Base-by-base conservation (phyloP, 2,329 filamentous ascomycete genomes). In the Aurifilum marmelostoma region DNA sequence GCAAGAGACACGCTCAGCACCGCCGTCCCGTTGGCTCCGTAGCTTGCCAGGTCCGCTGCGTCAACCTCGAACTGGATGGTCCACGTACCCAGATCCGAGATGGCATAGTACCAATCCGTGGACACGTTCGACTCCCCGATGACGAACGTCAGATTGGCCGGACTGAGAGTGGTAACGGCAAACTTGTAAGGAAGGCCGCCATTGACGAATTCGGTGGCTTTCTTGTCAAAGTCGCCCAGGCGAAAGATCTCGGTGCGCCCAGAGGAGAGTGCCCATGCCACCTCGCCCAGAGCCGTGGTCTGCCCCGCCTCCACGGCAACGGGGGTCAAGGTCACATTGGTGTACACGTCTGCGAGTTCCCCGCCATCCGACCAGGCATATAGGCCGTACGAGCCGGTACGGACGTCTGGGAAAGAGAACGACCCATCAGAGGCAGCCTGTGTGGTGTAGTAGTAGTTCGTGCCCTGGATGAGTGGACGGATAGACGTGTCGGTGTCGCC, bases 351-450 rank as follows among this genome's bases (percentile, higher is more conserved):
- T 8, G 75, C 76, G 18, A 85, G 75, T 9, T 70, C 73, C 34
- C 80, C 81, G 67, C 83, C 83, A 69, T 83, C 83, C 1, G 82
- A 80, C 83, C 84, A 86, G 0, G 83, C 83, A 67, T 85, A 83
- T 1, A 86, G 73, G 0, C 80, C 83, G 70, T 85, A 86, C 1
- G 76, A 78, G 0, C 79, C 83, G 0, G 76, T 75, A 6, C 83
- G 81, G 24, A 86, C 81, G 66, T 83, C 72, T 3, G 75, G 70
- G 67, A 86, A 80, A 16, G 74, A 73, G 71, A 86, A 86, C 1
- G 74, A 71, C 18, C 84, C 84, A 1, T 78, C 60, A 0, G 72
- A 73, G 65, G 82, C 81, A 1, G 84, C 80, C 70, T 83, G 82
- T 0, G 78, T 75, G 9, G 82, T 83, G 75, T 86, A 85, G 74